Evolutionary conservation across 208 protist species (phyloP).

Genomic region (Trypanosoma avium): DNA sequence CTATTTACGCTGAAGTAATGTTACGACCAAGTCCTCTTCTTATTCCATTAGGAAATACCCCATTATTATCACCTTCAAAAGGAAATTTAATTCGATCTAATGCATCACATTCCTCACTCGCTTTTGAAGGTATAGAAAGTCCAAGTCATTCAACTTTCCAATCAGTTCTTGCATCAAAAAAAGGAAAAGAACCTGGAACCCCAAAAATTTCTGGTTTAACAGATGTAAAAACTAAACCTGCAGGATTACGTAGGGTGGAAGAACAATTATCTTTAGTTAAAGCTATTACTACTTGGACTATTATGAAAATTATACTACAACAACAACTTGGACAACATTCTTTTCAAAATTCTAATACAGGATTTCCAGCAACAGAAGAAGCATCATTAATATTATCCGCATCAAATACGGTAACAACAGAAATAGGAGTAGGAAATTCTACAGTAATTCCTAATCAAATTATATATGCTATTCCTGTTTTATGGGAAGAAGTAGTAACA

Average conservation of each 20-base stretch:
- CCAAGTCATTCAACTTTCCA: background rate
- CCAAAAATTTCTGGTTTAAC: background rate
- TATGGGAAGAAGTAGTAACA: conserved; percentile 62
- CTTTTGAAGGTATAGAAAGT: background rate
- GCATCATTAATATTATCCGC: too few species aligned
- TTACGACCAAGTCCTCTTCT: background rate
- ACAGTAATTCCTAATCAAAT: background rate
- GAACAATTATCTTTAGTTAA: conserved; percentile 49
- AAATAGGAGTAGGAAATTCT: background rate
- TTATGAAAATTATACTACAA: conserved; percentile 53
- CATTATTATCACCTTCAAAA: conserved; percentile 1
- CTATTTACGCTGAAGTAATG: conserved; percentile 31
- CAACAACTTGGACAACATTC: conserved; percentile 36
- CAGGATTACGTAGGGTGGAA: conserved; percentile 26
- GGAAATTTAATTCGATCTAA: background rate
- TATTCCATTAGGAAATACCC: background rate
- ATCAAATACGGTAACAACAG: background rate
- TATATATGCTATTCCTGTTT: conserved; percentile 27
- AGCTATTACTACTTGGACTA: conserved; percentile 65
- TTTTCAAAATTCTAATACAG: background rate
- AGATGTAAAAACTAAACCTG: background rate
- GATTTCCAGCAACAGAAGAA: background rate
- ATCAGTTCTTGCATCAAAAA: background rate
- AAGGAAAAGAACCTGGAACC: background rate
- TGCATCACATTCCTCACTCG: background rate